Evolutionary conservation across 1,284 basidiomycete species (phyloP), one percentile per base, ranked within the genome.

Genomic region (Trametes sp.): DNA sequence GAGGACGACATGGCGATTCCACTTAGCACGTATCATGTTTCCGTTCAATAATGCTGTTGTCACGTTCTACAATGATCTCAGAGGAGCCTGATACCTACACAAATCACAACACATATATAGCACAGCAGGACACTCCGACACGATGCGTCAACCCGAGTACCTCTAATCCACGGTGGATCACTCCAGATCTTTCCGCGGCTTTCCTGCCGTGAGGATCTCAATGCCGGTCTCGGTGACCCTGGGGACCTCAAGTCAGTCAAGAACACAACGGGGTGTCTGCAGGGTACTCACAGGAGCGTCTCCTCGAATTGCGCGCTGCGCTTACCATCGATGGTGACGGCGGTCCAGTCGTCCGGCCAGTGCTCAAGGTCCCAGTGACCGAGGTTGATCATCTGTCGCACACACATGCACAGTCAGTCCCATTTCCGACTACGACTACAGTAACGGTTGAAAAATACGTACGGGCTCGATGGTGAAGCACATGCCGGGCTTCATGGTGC

Each of bases 251-350:
- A 7, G 26, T 61, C 42, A 64, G 54, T 45, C 4, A 5, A 16
- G 13, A 16, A 33, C 16, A 11, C 14, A 49, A 52, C 41, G 21
- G 9, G 14, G 8, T 13, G 24, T 26, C 36, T 9, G 19, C 19
- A 1, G 36, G 49, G 14, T 11, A 83, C 92, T 73, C 71, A 95
- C 91, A 98, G 76, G 44, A 93, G 79, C 0, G 96, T 98, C 72
- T 98, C 96, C 76, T 98, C 96, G 72, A 98, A 98, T 73, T 98
- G 96, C 6, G 96, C 96, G 67, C 92, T 95, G 64, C 85, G 83
- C 74, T 92, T 91, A 31, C 96, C 96, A 77, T 98, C 96, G 2
- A 84, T 76, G 2, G 96, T 98, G 21, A 93, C 93, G 0, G 95
- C 95, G 2, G 96, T 98, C 96, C 96, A 98, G 72, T 94, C 89